phyloP scores from a whole-genome alignment of 768 basidiomycete species.

The Suillus subluteus region DNA sequence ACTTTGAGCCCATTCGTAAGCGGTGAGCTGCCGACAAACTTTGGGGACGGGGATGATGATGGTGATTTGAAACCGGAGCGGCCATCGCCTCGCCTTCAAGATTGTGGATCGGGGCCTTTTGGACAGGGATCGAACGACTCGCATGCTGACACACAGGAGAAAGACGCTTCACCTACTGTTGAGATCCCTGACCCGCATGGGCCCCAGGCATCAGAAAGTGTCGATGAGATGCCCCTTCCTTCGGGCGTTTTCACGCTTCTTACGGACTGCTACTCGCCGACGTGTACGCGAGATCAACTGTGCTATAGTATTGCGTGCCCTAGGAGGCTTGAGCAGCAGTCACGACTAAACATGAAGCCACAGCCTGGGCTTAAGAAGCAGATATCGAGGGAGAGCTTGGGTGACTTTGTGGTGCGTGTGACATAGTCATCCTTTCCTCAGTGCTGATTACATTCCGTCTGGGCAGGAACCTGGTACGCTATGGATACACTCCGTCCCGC shows the following conservation, averaged over 20 bases:
- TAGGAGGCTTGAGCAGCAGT: slow-evolving; percentile 90
- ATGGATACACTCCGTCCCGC: slow-evolving; percentile 96
- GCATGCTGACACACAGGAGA: slow-evolving; percentile 26
- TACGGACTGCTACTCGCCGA: slow-evolving; percentile 97
- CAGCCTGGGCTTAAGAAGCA: slow-evolving; percentile 88
- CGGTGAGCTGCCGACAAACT: slow-evolving; percentile 58
- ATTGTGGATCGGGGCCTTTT: slow-evolving; percentile 26
- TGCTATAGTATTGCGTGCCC: slow-evolving; percentile 99
- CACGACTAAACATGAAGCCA: slow-evolving; percentile 91
- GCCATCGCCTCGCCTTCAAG: slow-evolving; percentile 18
- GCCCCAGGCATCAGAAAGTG: slow-evolving; percentile 45
- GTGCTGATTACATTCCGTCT: slow-evolving; percentile 31
- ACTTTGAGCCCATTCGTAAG: slow-evolving; percentile 86
- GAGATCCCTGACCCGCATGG: slow-evolving; percentile 21
- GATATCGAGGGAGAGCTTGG: slow-evolving; percentile 78
- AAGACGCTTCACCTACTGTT: slow-evolving; percentile 34
- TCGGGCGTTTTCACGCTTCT: slow-evolving; percentile 95
- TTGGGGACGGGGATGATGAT: slow-evolving; percentile 41
- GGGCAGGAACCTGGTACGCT: slow-evolving; percentile 77
- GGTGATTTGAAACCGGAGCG: slow-evolving; percentile 30
- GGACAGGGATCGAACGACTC: slow-evolving; percentile 40
- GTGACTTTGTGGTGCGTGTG: slow-evolving; percentile 67
- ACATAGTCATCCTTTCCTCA: slow-evolving; percentile 3
- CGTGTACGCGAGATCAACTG: slow-evolving; percentile 90
- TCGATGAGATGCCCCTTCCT: slow-evolving; percentile 76